Evolutionary conservation across 352 stramenopile species (phyloP).

Genomic region (Phytophthora rubi): DNA sequence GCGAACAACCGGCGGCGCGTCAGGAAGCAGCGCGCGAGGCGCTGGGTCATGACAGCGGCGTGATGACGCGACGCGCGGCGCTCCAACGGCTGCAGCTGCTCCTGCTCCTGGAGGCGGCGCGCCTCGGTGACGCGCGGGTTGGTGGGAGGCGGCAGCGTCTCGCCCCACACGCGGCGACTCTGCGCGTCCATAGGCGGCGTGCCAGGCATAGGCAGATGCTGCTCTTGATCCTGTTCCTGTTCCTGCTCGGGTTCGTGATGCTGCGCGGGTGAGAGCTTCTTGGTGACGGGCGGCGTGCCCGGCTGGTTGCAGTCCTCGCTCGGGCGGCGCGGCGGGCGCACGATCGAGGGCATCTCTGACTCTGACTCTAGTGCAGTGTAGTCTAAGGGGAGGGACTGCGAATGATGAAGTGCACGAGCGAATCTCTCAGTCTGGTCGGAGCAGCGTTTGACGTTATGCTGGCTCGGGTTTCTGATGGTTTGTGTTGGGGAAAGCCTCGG

Average conservation of each 20-base stretch:
- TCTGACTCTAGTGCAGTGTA: background rate
- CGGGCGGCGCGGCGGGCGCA: slow-evolving; percentile 17
- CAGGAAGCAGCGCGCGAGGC: slow-evolving; percentile 48
- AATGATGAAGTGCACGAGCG: background rate
- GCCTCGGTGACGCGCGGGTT: slow-evolving; percentile 27
- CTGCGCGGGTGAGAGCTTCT: slow-evolving; percentile 25
- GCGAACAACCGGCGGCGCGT: slow-evolving; percentile 39
- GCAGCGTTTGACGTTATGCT: background rate
- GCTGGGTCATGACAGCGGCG: slow-evolving; percentile 47
- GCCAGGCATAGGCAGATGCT: slow-evolving; percentile 45
- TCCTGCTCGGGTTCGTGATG: slow-evolving; percentile 32
- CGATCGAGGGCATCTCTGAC: slow-evolving; percentile 25
- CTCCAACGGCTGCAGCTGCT: slow-evolving; percentile 36
- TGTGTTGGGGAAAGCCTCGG: slow-evolving; percentile 2
- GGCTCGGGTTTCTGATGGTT: background rate
- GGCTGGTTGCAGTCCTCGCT: slow-evolving; percentile 29
- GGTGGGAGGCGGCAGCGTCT: background rate
- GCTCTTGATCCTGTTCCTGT: slow-evolving; percentile 10
- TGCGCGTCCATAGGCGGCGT: slow-evolving; percentile 65
- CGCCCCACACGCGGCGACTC: slow-evolving; percentile 42
- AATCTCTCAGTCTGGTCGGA: background rate
- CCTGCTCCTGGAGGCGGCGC: slow-evolving; percentile 28
- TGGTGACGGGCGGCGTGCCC: slow-evolving; percentile 9
- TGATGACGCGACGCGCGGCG: slow-evolving; percentile 32
- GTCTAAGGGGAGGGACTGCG: too few relatives aligned